Evolutionary conservation across 2,329 filamentous ascomycete genomes (phyloP), one percentile per base, ranked within the genome.

Genomic region (Fusarium cyanostomum): DNA sequence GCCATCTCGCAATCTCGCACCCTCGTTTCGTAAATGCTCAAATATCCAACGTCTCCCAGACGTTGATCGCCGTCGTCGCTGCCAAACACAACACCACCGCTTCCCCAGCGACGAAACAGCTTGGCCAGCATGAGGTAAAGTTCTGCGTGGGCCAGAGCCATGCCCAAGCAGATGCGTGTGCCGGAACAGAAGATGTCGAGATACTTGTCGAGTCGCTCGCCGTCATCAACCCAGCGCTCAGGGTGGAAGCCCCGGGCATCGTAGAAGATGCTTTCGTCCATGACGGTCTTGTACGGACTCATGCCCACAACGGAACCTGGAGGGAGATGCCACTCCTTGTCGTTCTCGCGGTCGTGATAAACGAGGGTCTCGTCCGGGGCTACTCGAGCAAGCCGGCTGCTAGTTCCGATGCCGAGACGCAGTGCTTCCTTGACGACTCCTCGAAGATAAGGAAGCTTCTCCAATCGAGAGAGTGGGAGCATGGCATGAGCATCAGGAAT

Each of bases 401-500:
- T 80, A 3, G 82, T 76, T 11, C 78, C 78, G 12, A 82, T 79
- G 48, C 82, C 78, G 5, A 84, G 71, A 7, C 84, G 79, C 64
- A 84, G 73, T 1, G 80, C 74, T 69, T 86, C 84, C 42, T 80
- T 81, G 52, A 86, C 76, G 4, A 84, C 80, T n/a, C 80, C 82
- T 26, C 77, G 71, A 24, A 85, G 76, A 60, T 83, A 84, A 0
- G 77, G 77, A 26, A 80, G 67, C 35, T 62, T 72, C 51, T 78
- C 75, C 2, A 78, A 66, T 38, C 66, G 59, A 3, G 73, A 67
- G 11, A 76, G 58, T 7, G 74, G 62, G 6, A 70, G 56, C 3
- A 66, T 51, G 42, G 73, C 68, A 38, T 71, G 56, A 10, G 70
- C 64, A 35, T 77, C 64, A 2, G 76, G 72, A 9, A 77, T 73